phyloP scores from a whole-genome alignment of 2,329 filamentous ascomycete species.

The Lasiodiplodia sp. region DNA sequence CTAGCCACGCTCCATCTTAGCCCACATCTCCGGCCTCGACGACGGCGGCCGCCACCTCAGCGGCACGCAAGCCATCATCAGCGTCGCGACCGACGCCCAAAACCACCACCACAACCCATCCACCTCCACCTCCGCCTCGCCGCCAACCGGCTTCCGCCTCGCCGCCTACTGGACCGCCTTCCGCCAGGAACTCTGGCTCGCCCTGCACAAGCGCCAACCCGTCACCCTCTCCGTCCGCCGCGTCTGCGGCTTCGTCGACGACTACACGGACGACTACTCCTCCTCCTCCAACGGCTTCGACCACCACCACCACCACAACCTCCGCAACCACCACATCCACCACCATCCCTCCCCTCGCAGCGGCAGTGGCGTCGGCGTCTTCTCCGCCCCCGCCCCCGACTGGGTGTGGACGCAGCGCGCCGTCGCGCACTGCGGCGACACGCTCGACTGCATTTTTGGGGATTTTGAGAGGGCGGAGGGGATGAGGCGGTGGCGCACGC shows the following conservation, averaged over 20 bases:
- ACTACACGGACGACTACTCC: not conserved
- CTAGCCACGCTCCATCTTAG: not conserved
- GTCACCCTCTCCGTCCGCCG: slow-evolving; percentile 3
- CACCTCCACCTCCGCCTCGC: too few species aligned
- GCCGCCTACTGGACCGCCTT: slow-evolving; percentile 49
- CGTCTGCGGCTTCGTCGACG: slow-evolving; percentile 11
- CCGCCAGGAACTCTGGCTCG: slow-evolving; percentile 47
- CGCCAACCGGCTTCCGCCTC: slow-evolving; percentile 38
- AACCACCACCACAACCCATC: not conserved
- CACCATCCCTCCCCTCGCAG: too few species aligned
- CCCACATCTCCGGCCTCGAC: slow-evolving; percentile 45
- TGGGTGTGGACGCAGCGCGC: slow-evolving; percentile 25
- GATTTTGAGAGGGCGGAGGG: not conserved
- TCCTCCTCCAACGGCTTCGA: too few species aligned
- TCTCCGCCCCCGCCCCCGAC: slow-evolving; percentile 7
- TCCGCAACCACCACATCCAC: too few species aligned
- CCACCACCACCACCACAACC: too few species aligned
- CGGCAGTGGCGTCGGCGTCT: too few species aligned
- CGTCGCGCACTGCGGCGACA: slow-evolving; percentile 25
- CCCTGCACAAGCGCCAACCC: slow-evolving; percentile 32
- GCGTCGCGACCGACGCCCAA: slow-evolving; percentile 35
- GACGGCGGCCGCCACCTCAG: slow-evolving; percentile 46
- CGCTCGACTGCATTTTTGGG: not conserved
- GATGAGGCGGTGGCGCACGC: slow-evolving; percentile 37
- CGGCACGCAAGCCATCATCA: slow-evolving; percentile 32